These are phyloP conservation scores for Madurella fahalii DNA, from an alignment of 2,329 filamentous ascomycete genomes.

Conservation along the genomic window DNA sequence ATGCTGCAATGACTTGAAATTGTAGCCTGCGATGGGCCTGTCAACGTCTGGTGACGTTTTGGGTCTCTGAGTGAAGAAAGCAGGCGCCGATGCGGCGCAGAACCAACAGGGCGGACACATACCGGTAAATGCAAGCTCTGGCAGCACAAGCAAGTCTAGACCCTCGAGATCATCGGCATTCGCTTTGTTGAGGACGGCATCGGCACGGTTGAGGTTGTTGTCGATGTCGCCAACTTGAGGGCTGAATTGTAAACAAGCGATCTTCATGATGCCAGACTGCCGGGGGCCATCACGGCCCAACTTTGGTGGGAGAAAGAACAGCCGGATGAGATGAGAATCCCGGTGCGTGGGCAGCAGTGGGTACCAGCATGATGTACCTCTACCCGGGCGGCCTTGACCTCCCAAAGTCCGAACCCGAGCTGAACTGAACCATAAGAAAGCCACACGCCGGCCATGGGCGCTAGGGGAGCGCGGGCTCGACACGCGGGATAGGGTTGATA, in stretches of 20 bases:
- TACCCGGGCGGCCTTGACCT: too few relatives aligned
- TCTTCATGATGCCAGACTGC: slow-evolving; percentile 21
- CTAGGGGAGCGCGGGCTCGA: too few relatives aligned
- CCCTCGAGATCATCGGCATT: slow-evolving; percentile 53
- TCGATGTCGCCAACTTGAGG: slow-evolving; percentile 66
- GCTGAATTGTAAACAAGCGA: slow-evolving; percentile 65
- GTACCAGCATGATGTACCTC: not conserved
- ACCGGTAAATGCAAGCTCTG: slow-evolving; percentile 74
- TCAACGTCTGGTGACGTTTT: not conserved
- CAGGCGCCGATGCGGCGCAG: not conserved
- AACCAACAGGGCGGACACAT: slow-evolving; percentile 22
- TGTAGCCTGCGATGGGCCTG: slow-evolving; percentile 55
- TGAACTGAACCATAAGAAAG: too few relatives aligned
- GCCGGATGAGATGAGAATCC: not conserved
- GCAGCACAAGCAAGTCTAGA: slow-evolving; percentile 69
- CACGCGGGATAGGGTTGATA: too few relatives aligned
- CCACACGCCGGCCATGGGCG: too few relatives aligned
- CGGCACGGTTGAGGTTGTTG: slow-evolving; percentile 66
- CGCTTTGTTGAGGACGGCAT: slow-evolving; percentile 55
- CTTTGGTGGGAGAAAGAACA: not conserved
- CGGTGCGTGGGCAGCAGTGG: not conserved
- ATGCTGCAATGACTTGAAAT: slow-evolving; percentile 65
- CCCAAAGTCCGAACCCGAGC: too few relatives aligned
- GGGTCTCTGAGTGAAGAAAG: not conserved
- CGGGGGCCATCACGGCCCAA: not conserved